Evolutionary conservation across 495 filamentous ascomycete genomes (phyloP), one percentile per base, ranked within the genome.

Genomic region (Xylaria acuta): DNA sequence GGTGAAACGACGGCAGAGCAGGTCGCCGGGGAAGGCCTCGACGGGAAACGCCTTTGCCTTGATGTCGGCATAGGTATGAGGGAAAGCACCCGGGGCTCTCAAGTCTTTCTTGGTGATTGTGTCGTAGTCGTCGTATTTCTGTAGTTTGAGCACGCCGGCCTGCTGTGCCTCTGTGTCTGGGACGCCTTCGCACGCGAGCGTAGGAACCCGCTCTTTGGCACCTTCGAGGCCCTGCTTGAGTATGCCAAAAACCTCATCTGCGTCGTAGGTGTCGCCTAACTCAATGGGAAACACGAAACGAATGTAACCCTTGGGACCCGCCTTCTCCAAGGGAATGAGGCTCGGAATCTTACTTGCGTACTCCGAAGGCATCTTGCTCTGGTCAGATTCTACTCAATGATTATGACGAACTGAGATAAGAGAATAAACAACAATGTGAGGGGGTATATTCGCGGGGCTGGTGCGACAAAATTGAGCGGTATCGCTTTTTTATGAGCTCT

Each of bases 271-370:
- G 3, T 73, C 49, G 18, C 70, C 34, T 22, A 75, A 34, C 58
- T 81, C 75, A n/a, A 82, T 74, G 12, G 77, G 78, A 34, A 80
- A 81, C 18, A 81, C 64, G 53, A 77, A 75, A 11, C 80, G 79
- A 8, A 82, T 73, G 51, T 77, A 82, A 25, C 75, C 79, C 53
- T 82, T 81, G 7, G 79, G 80, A 1, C 80, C 80, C 45, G 80
- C 80, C 43, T 78, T 79, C 70, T 82, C 79, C 59, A 82, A 49
- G 22, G 77, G 66, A 8, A 78, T 82, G 18, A 79, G 73, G 60
- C 71, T 63, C 36, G 67, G 74, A 54, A 77, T 68, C 16, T 62
- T 67, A 30, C 58, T 67, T n/a, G 67, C 73, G 22, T 74, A 69
- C 47, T 74, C 74, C 34, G 75, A 72, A 71, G 69, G 53, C 67